Base-by-base conservation (phyloP, 2,329 filamentous ascomycete species). In the Colletotrichum navitas region DNA sequence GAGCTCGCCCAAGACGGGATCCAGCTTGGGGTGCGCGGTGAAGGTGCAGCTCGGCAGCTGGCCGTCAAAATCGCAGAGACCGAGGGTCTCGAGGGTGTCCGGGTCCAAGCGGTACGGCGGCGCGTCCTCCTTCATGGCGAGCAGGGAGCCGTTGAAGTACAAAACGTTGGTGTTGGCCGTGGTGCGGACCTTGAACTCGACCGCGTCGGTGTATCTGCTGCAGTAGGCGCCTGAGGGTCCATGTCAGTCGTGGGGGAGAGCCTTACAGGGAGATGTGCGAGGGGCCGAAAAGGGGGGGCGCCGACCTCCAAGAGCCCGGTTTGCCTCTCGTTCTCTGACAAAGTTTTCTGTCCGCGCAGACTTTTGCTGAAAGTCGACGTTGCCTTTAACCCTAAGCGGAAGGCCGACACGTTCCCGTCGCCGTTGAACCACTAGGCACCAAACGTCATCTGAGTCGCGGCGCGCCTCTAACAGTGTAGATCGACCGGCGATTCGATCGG, bases 91-190 rank as follows among this genome's bases (percentile, higher is more conserved):
- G 16, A 84, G 78, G 4, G 81, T 83, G 8, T 76, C 73, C 0
- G 81, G 82, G 69, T 85, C 80, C 74, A 84, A 75, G 0, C 80
- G 79, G 63, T 81, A 85, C 0, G 85, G 83, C 34, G 80, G 82
- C 0, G 81, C 79, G 52, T 82, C 80, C 68, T 89, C 87, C 74
- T 88, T 88, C 45, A 81, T 79, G 1, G 85, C 85, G 2, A 87
- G 78, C 32, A 88, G 76, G 12, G 84, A 80, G 0, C 84, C 83
- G 39, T 83, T 80, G 80, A 84, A 88, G 75, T 82, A 84, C 3
- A 87, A 76, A 5, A 88, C 77, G 69, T 88, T 88, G 0, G 86
- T 88, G 72, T 89, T 88, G 4, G 85, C 81, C 0, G 82, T 83
- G 18, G 73, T 80, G 58, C 79, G 74, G 14, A 82, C 78, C 78